Evolutionary conservation across 75 land plant genomes (phyloP), one percentile per base, ranked within the genome.

Genomic region (Picea sitchensis): DNA sequence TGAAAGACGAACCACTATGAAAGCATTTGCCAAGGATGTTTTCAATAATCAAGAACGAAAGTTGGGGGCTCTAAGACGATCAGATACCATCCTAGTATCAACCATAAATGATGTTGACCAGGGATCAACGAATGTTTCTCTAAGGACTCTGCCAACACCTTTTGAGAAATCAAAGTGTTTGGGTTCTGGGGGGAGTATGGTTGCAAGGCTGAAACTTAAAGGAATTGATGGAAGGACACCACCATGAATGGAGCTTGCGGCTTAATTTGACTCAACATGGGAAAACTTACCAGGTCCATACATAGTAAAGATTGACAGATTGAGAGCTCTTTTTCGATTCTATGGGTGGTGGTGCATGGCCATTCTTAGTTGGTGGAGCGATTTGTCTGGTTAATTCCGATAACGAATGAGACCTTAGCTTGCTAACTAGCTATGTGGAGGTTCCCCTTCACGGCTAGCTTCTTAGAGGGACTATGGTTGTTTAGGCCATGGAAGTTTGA

Each of bases 391-490:
- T 91, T 93, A 90, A 93, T 91, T 93, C 86, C 83, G 89, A 83
- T 93, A 91, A 93, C 86, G 90, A 93, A 91, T 90, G 93, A 91
- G 95, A 93, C 95, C 95, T 93, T 91, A 89, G 87, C 93, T 87
- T 89, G 86, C 90, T 93, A 90, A 90, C 92, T 90, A 90, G 90
- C 93, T 87, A 91, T 61, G 75, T n/a, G 58, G 83, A 80, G 86
- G 76, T 68, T 68, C 21, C 72, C 72, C 72, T 68, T 68, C 47
- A 2, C 21, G 73, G 74, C 84, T 77, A 83, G 80, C 88, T 86
- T 86, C 88, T 83, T 83, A 86, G 88, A 86, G 85, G 90, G 90
- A 89, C 90, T 79, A 89, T 89, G 83, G 88, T 83, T 82, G 65
- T 64, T 72, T 82, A 83, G 88, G 88, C 84, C 81, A 85, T 79